Conservation (phyloP, 164 flowering plant species). For the Dillenia turbinata region DNA sequence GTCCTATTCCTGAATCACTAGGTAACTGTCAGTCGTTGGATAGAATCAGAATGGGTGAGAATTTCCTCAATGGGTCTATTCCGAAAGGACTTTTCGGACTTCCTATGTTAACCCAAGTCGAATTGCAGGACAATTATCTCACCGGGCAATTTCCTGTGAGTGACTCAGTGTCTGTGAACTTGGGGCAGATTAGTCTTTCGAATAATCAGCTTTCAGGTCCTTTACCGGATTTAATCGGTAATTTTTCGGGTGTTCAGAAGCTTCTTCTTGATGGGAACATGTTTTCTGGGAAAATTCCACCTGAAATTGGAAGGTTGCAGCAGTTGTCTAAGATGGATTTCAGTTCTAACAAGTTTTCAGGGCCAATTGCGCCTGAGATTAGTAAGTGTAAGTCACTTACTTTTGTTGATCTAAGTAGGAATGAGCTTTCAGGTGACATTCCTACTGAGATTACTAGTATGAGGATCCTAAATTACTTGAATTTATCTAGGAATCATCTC, state of each 20-base stretch:
- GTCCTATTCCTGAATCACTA: conserved; percentile 76
- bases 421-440: conserved; percentile 72
- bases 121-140: conserved; percentile 75
- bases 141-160: conserved; percentile 64
- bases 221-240: conserved; percentile 71
- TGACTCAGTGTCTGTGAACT: conserved; percentile 28
- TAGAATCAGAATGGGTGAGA: conserved; percentile 85
- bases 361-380: conserved; percentile 63
- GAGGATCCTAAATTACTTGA: conserved; percentile 82
- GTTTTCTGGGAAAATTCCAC: conserved; percentile 73
- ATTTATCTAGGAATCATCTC: conserved; percentile 78
- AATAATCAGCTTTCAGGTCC: conserved; percentile 74
- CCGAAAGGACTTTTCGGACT: conserved; percentile 71
- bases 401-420: conserved; percentile 80
- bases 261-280: conserved; percentile 81
- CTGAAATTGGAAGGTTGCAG: conserved; percentile 75
- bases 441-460: conserved; percentile 72
- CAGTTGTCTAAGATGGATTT: conserved; percentile 91
- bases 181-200: conserved; percentile 84
- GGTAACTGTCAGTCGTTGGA: conserved; percentile 67
- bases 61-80: conserved; percentile 82
- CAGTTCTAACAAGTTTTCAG: conserved; percentile 70
- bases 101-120: conserved; percentile 71
- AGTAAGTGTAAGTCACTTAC: conserved; percentile 78
- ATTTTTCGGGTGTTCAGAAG: conserved; percentile 85